Evolutionary conservation across 2,329 filamentous ascomycete genomes (phyloP), one percentile per base, ranked within the genome.

Genomic region (Rhinocladiella mackenziei): DNA sequence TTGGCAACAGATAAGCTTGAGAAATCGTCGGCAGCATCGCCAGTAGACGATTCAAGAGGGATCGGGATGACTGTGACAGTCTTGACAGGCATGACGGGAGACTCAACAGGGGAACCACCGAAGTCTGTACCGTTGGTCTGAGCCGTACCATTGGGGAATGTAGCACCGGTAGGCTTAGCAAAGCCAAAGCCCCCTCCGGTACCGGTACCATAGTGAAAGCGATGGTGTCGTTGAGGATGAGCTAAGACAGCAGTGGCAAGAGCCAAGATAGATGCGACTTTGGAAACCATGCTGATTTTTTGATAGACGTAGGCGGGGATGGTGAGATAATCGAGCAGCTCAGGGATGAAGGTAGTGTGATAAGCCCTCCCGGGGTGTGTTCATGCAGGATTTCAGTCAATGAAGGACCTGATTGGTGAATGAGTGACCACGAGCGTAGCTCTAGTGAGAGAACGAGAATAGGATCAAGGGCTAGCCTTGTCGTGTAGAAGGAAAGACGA

Each of bases 391-490:
- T 36, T 43, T 48, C 45, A 51, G 40, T 45, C 36, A 44, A 47
- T 53, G 46, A 47, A 50, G 18, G 43, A 47, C 30, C 50, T 53
- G 46, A 43, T 50, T 53, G 50, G 39, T 37, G 43, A 53, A 51
- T 39, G 48, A 48, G 48, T 37, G 51, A 51, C 45, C 54, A 45
- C 50, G 55, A 55, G 55, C 50, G 48, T 56, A 47, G 53, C 53
- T 57, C 55, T 46, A 51, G 51, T 50, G 53, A 49, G 38, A 44
- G 43, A 37, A 40, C 15, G 39, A 40, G 36, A 40, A 46, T 32
- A 11, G 32, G 34, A 36, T 22, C 18, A 48, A 53, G 53, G 55
- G 48, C 53, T 54, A 57, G 55, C 55, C 55, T 55, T 41, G 51
- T 50, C 42, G 30, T 35, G 32, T 23, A 33, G 30, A 57, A 49